A percentile compares a stretch with the other conserved stretches of the same genome.
phyloP scores from a whole-genome alignment of 2,329 filamentous ascomycete genomes.

The Westerdykella sp. region DNA sequence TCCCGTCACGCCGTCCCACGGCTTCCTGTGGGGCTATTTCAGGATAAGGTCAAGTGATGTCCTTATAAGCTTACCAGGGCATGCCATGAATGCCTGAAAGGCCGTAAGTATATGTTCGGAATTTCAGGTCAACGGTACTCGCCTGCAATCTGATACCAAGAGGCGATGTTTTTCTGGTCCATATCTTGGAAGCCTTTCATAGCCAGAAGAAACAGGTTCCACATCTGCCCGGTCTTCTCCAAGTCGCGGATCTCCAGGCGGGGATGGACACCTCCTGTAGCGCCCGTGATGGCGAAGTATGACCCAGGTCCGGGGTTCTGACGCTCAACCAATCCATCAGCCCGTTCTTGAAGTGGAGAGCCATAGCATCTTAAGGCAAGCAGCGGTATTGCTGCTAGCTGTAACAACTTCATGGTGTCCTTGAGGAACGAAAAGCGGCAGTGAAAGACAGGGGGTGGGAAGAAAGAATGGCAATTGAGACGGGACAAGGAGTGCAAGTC shows the following conservation, averaged over 20 bases:
- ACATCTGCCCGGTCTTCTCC: constrained; percentile 53
- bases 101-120: not conserved
- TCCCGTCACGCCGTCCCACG: constrained; percentile 49
- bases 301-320: constrained; percentile 6
- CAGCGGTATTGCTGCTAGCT: constrained; percentile 6
- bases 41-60: not conserved
- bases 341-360: constrained; percentile 4
- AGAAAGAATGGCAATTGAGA: not conserved
- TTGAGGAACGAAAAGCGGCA: not conserved
- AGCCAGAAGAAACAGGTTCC: constrained; percentile 68
- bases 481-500: not conserved
- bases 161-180: constrained; percentile 56
- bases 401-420: constrained; percentile 5
- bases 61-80: constrained; percentile 10
- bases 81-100: constrained; percentile 14
- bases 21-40: constrained; percentile 25
- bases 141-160: constrained; percentile 73
- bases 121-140: constrained; percentile 4
- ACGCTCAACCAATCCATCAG: constrained; percentile 3
- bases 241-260: constrained; percentile 63
- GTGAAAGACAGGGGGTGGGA: not conserved
- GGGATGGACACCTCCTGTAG: constrained; percentile 21
- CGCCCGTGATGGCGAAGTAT: constrained; percentile 19
- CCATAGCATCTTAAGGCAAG: constrained; percentile 3
- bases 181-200: constrained; percentile 63